phyloP scores from a whole-genome alignment of 805 yeast species.

The Danielia oregonensis region DNA sequence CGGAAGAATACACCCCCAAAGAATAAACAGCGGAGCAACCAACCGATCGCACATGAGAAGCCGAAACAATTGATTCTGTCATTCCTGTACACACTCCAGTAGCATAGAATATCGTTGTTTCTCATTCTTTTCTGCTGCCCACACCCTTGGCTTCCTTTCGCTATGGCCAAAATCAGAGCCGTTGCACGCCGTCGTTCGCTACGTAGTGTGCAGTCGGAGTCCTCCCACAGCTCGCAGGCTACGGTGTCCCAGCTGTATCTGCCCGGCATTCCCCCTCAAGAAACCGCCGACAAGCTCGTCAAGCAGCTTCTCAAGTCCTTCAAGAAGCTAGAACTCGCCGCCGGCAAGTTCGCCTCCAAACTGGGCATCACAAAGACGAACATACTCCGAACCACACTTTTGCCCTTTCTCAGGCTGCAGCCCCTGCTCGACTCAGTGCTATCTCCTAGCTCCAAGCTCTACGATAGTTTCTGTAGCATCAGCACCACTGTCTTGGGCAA shows the following conservation, averaged over 20 bases:
- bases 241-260: not conserved
- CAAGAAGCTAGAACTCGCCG: slow-evolving; percentile 41
- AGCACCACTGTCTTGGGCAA: slow-evolving; percentile 32
- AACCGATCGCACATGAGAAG: no score
- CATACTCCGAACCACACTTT: slow-evolving; percentile 43
- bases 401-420: slow-evolving; percentile 22
- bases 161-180: slow-evolving; percentile 2
- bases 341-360: slow-evolving; percentile 36
- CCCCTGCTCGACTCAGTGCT: slow-evolving; percentile 20
- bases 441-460: slow-evolving; percentile 20
- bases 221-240: not conserved
- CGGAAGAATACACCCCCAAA: no score
- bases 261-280: not conserved
- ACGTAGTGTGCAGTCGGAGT: slow-evolving; percentile 1
- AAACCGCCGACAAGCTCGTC: slow-evolving; percentile 8
- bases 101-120: no score
- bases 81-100: no score
- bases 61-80: no score
- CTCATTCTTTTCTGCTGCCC: not conserved
- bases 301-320: slow-evolving; percentile 12
- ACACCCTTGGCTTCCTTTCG: not conserved
- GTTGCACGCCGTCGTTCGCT: slow-evolving; percentile 1
- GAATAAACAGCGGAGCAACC: no score
- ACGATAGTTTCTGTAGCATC: slow-evolving; percentile 31
- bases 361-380: slow-evolving; percentile 27